Evolutionary conservation across 2,329 filamentous ascomycete species (phyloP).

Genomic region (Penicillium sp.): DNA sequence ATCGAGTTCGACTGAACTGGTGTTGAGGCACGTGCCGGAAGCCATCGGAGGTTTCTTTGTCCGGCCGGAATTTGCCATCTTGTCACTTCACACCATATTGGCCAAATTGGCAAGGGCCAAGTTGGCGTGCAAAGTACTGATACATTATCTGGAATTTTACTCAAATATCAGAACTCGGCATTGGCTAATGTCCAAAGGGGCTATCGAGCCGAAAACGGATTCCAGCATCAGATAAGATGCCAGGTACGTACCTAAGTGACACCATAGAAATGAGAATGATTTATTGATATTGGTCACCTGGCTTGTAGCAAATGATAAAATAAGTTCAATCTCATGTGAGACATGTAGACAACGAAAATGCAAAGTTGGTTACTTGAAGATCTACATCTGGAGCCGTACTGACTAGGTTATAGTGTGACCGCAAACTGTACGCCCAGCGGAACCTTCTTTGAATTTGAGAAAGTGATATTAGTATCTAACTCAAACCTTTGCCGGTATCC

Average conservation of each 20-base stretch:
- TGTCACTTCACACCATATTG: background rate
- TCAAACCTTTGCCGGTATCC: background rate
- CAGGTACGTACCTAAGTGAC: background rate
- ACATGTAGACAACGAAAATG: conserved; percentile 24
- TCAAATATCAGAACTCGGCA: background rate
- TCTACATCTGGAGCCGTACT: background rate
- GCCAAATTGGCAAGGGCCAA: background rate
- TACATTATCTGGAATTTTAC: background rate
- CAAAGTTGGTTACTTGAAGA: conserved; percentile 14
- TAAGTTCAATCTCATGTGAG: conserved; percentile 23
- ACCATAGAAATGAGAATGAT: conserved; percentile 3
- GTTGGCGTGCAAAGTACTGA: background rate
- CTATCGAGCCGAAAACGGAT: conserved; percentile 10
- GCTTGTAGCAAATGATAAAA: background rate
- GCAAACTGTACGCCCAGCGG: conserved; percentile 15
- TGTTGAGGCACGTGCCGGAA: conserved; percentile 4
- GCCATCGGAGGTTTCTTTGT: conserved; percentile 18
- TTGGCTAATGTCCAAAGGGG: background rate
- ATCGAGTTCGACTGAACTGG: no score
- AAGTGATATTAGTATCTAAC: background rate
- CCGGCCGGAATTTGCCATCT: conserved; percentile 2
- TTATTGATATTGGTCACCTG: background rate
- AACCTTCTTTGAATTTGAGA: background rate
- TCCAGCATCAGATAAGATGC: background rate
- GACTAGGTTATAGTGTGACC: conserved; percentile 20